Base-by-base conservation (phyloP, 306 rosid genomes). In the Acacia confusa region DNA sequence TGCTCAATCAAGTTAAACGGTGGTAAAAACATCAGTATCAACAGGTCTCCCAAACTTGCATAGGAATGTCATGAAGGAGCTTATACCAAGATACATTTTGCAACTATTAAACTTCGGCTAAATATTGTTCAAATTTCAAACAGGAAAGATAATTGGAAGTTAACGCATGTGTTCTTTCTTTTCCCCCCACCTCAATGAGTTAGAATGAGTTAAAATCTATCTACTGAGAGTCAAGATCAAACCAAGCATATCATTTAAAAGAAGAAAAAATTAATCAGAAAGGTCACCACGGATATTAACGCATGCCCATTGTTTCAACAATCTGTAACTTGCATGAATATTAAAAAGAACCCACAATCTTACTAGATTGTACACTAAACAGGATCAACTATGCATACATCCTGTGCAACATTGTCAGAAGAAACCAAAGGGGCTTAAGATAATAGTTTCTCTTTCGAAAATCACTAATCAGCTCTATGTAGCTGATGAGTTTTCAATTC, bases 271-370 rank as follows among this genome's bases (percentile, higher is more conserved):
- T 9, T 19, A 50, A 15, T 66, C 45, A 66, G 22, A 55, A 20
- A 55, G 27, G 27, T 20, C 27, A n/a, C 27, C 72, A 36, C 24
- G 20, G 27, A 36, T n/a, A n/a, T n/a, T n/a, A n/a, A n/a, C n/a
- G n/a, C n/a, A n/a, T n/a, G n/a, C n/a, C n/a, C n/a, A n/a, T n/a
- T n/a, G n/a, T n/a, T n/a, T n/a, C n/a, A n/a, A n/a, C n/a, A n/a
- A 94, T 91, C 82, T 78, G 82, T 79, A 78, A 78, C 84, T 63
- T 67, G 79, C 67, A 82, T 30, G 41, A 14, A 73, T 12, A 57
- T 41, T 43, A 38, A 14, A 73, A 27, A 63, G 52, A 78, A 73
- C 66, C 80, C 66, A 58, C 44, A 82, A 66, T 28, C 66, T 78
- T 38, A 44, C 63, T 41, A 43, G 44, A 81, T 63, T 60, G 48